A percentile compares a stretch with the other conserved stretches of the same genome.
These are phyloP conservation scores for Backusella sp. DNA, from an alignment of 192 early-diverging fungal genomes.

Conservation along the genomic window DNA sequence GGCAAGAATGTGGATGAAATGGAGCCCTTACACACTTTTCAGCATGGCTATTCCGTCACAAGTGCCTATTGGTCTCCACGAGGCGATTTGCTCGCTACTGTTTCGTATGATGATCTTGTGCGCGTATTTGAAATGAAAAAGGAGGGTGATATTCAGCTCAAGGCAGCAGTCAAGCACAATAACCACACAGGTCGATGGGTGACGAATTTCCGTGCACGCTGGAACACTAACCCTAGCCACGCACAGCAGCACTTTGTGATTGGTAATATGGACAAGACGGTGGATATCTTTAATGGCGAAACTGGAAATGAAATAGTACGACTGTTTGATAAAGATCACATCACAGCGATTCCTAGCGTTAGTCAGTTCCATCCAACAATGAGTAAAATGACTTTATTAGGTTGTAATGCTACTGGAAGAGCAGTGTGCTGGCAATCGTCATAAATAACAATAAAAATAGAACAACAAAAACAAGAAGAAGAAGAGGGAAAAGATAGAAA, in stretches of 20 bases:
- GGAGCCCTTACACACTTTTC: slow-evolving; percentile 37
- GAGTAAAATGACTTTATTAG: slow-evolving; percentile 41
- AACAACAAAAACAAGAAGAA: background rate
- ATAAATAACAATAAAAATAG: background rate
- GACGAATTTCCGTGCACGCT: slow-evolving; percentile 60
- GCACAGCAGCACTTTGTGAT: slow-evolving; percentile 49
- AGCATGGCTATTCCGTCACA: slow-evolving; percentile 56
- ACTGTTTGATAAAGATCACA: slow-evolving; percentile 41
- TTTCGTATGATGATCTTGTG: slow-evolving; percentile 58
- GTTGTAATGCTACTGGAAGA: slow-evolving; percentile 59
- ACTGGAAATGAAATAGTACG: slow-evolving; percentile 49
- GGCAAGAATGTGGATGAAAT: slow-evolving; percentile 15
- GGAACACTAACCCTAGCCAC: slow-evolving; percentile 44
- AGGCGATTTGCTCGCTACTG: slow-evolving; percentile 51
- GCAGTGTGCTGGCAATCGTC: slow-evolving; percentile 53
- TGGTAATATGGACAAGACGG: slow-evolving; percentile 66
- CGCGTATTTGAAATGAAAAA: slow-evolving; percentile 39
- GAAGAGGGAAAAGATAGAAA: background rate
- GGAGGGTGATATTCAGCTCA: background rate
- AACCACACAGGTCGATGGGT: slow-evolving; percentile 70
- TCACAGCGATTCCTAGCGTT: slow-evolving; percentile 62
- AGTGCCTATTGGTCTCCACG: slow-evolving; percentile 67
- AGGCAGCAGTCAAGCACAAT: slow-evolving; percentile 50
- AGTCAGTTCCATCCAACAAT: slow-evolving; percentile 60
- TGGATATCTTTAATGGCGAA: slow-evolving; percentile 59